phyloP scores from a whole-genome alignment of 139 green algal species.

The Volvox reticuliferus region DNA sequence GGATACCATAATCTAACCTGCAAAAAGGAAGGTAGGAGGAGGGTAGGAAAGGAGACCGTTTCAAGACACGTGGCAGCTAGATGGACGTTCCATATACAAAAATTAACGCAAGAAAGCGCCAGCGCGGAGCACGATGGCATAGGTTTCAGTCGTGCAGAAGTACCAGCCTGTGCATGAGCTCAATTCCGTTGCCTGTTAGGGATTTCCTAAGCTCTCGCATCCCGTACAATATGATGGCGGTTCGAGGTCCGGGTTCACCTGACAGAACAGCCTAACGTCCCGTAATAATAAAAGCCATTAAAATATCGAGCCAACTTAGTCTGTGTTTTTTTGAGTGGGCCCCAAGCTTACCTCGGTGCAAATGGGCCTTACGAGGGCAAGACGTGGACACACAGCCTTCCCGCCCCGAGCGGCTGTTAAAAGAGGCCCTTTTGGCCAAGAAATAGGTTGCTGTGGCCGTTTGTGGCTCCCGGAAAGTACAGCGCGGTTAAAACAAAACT shows the following conservation, averaged over 20 bases:
- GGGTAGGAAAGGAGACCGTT: not conserved
- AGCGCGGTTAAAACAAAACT: not conserved
- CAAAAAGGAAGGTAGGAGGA: not conserved
- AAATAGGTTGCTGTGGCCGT: not conserved
- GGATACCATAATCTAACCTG: constrained; percentile 24
- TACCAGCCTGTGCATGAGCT: no score
- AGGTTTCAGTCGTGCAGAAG: no score
- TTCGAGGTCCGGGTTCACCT: not conserved
- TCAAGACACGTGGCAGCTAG: not conserved
- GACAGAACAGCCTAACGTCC: not conserved
- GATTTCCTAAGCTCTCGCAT: no score
- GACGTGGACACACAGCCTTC: not conserved
- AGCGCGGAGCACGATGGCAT: no score
- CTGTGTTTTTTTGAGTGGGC: not conserved
- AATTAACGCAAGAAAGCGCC: not conserved
- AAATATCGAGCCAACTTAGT: not conserved
- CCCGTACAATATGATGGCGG: not conserved
- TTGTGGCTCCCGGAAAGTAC: not conserved
- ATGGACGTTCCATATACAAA: not conserved
- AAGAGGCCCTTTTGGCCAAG: not conserved
- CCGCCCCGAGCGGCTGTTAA: not conserved
- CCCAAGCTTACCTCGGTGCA: not conserved
- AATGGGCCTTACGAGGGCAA: not conserved
- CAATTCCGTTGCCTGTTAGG: no score
- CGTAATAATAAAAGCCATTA: not conserved